phyloP scores from a whole-genome alignment of 345 rosid genomes.

The Durio zibethinus region DNA sequence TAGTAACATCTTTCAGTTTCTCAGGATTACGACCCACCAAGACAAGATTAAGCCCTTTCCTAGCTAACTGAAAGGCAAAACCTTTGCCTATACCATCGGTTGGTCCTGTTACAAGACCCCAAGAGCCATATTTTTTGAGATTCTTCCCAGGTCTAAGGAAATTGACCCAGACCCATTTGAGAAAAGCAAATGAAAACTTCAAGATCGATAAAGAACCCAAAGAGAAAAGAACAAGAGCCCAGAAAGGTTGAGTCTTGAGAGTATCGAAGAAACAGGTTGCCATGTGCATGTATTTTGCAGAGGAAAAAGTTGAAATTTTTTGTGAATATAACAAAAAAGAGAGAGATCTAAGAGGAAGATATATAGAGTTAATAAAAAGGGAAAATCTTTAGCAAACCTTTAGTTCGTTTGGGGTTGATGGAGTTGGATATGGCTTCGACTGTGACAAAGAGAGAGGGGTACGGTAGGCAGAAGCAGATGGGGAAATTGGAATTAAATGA shows the following conservation, averaged over 20 bases:
- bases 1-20: conserved; percentile 64
- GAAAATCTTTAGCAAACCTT: not conserved
- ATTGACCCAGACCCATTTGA: conserved; percentile 70
- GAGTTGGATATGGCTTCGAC: not conserved
- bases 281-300: not conserved
- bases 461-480: too few species aligned
- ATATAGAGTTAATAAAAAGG: not conserved
- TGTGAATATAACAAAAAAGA: not conserved
- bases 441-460: too few species aligned
- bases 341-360: not conserved
- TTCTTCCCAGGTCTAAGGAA: conserved; percentile 84
- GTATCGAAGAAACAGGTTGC: not conserved
- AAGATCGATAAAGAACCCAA: conserved; percentile 46
- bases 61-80: conserved; percentile 77
- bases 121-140: conserved; percentile 83
- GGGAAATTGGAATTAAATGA: not conserved
- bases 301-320: not conserved
- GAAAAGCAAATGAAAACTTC: conserved; percentile 37
- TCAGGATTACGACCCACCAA: conserved; percentile 76
- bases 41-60: conserved; percentile 72
- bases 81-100: conserved; percentile 94
- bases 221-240: not conserved
- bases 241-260: not conserved
- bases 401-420: too few species aligned
- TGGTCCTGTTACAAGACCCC: conserved; percentile 93